Conservation (phyloP, 2,329 filamentous ascomycete species). For the Myriosclerotinia scirpicola region DNA sequence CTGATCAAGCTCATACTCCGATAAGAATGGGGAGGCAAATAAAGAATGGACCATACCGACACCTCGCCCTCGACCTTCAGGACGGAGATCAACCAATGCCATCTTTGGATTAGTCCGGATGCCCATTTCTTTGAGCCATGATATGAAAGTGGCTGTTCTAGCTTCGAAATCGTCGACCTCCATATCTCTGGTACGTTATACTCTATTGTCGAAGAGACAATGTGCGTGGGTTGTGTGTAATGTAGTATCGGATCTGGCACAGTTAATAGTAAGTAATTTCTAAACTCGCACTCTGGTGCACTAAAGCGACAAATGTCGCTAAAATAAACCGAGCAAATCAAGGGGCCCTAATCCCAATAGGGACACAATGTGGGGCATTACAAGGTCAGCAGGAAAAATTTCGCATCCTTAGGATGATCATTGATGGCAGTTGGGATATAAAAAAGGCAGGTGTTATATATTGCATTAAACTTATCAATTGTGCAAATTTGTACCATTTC, state of each 20-base stretch:
- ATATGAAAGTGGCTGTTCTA: conserved; percentile 52
- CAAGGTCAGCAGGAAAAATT: conserved; percentile 24
- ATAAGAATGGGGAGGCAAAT: conserved; percentile 13
- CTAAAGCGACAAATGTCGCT: conserved; percentile 19
- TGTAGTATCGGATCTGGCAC: conserved; percentile 14
- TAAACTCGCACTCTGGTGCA: conserved; percentile 16
- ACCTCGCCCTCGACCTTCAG: conserved; percentile 57
- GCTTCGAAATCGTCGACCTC: conserved; percentile 44
- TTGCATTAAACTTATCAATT: conserved; percentile 9
- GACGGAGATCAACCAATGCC: conserved; percentile 56
- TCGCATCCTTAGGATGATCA: conserved; percentile 15
- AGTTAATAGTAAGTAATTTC: conserved; percentile 16
- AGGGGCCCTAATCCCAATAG: conserved; percentile 18
- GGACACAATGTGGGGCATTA: conserved; percentile 12
- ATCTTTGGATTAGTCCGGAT: conserved; percentile 59
- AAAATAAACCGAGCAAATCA: conserved; percentile 24
- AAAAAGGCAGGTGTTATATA: background rate
- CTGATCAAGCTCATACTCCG: conserved; percentile 48
- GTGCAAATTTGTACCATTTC: background rate
- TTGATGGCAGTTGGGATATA: background rate
- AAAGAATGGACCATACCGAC: conserved; percentile 53
- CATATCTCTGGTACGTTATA: conserved; percentile 28
- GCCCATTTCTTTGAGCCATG: conserved; percentile 55
- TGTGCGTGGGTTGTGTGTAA: conserved; percentile 15
- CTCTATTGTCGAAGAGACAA: background rate